Base-by-base conservation (phyloP, 352 stramenopile species). In the Phytophthora cactorum region DNA sequence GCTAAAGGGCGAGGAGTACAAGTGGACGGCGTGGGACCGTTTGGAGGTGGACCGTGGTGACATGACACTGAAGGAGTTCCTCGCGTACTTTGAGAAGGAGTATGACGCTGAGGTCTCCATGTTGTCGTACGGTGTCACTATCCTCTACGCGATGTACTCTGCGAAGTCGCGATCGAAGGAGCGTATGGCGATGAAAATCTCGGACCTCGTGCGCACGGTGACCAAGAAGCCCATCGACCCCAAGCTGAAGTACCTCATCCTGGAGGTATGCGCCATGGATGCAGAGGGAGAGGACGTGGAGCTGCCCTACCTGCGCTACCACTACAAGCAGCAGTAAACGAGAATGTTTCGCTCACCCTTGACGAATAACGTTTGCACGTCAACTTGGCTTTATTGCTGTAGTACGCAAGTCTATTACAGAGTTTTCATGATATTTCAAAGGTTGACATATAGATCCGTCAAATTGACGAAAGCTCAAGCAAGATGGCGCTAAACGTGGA, bases 41-140 rank as follows among this genome's bases (percentile, higher is more conserved):
- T 79, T 99, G 14, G 96, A 99, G 54, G 82, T 98, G 22, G 88
- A 98, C 64, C 77, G 93, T n/a, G 93, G 95, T n/a, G 91, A 99
- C 66, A 90, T 99, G 51, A 99, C 97, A 31, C 82, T 99, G 27
- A 91, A 96, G 65, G 90, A 98, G 59, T 98, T 99, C 59, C 81
- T 99, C 65, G 77, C 91, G 32, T 91, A 97, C 62, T 98, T 99
- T 66, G 89, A 98, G 66, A 91, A 92, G 14, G 84, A 98, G 70
- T 99, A 99, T 75, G 97, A 98, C 31, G 86, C 98, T 38, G 97
- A 99, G 70, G 92, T 99, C 27, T 97, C 92, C 38, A 99, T 99
- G 98, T 86, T 99, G 22, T 98, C 92, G 56, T 98, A 99, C 68
- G 98, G 98, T 31, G 96, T 95, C 39, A 96, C 88, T 64, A 93